Conservation (phyloP, 805 yeast genomes). For the Candida endomychidarum region DNA sequence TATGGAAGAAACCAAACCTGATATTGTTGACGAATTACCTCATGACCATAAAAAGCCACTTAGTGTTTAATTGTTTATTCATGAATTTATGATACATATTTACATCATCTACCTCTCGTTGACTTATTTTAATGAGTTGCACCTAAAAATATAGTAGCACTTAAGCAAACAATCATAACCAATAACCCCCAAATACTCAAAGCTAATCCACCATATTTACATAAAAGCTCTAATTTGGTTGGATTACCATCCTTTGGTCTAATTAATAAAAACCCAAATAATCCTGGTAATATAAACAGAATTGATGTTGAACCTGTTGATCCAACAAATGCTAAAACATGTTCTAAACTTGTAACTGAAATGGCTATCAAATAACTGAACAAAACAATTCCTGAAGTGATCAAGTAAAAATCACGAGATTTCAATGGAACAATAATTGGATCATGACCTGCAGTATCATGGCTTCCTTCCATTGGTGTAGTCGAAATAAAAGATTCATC, state of each 20-base stretch:
- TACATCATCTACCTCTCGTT: neutral
- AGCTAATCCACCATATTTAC: constrained; percentile 41
- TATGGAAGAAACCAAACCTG: constrained; percentile 14
- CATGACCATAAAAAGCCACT: neutral
- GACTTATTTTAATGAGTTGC: constrained; percentile 14
- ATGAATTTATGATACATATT: constrained; percentile 1
- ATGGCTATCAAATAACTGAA: constrained; percentile 57
- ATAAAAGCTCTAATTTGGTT: constrained; percentile 27
- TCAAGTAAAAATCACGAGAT: constrained; percentile 42
- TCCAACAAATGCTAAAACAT: constrained; percentile 71
- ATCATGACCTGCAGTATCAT: constrained; percentile 46
- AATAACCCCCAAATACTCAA: constrained; percentile 53
- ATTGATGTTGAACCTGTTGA: constrained; percentile 83
- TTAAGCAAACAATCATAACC: constrained; percentile 55
- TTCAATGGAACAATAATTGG: constrained; percentile 53
- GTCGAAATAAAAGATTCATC: constrained; percentile 41
- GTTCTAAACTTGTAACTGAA: constrained; percentile 61
- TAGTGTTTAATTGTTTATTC: neutral
- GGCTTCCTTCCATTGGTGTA: constrained; percentile 48
- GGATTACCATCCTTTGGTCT: constrained; percentile 32
- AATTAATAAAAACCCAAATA: constrained; percentile 66
- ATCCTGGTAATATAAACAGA: constrained; percentile 75
- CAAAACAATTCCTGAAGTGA: constrained; percentile 49
- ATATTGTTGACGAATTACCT: neutral
- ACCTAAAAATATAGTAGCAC: constrained; percentile 47